A percentile compares a stretch with the other conserved stretches of the same genome.
Evolutionary conservation across 768 basidiomycete species (phyloP).

Genomic region (Tephrocybe sp.): DNA sequence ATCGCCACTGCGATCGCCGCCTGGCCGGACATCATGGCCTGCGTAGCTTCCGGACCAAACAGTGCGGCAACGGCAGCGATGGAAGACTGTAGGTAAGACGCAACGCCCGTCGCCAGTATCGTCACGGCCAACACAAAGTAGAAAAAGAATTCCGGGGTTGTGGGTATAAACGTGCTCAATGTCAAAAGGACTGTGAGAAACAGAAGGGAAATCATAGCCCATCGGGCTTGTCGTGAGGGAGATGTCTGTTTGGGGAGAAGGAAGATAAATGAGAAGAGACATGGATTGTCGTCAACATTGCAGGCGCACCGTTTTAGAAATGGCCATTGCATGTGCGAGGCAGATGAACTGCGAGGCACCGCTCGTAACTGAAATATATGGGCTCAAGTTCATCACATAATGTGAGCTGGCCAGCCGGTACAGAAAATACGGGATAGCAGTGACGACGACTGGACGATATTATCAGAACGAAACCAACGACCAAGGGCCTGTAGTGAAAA

Average conservation of each 20-base stretch:
- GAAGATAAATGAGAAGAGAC: too few species aligned
- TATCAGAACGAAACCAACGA: neutral
- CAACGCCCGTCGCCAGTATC: constrained; percentile 56
- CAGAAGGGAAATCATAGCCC: constrained; percentile 41
- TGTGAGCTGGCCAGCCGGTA: constrained; percentile 63
- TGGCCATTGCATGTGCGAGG: constrained; percentile 71
- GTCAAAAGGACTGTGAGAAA: constrained; percentile 50
- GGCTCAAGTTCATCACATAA: constrained; percentile 56
- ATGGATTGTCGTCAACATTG: too few species aligned
- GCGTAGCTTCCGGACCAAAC: constrained; percentile 73
- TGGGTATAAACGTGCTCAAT: constrained; percentile 61
- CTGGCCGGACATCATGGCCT: too few species aligned
- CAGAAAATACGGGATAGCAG: constrained; percentile 78
- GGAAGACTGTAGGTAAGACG: constrained; percentile 76
- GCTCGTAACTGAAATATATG: constrained; percentile 61
- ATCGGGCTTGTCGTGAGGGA: constrained; percentile 55
- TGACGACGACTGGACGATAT: constrained; percentile 68
- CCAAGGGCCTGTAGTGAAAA: neutral
- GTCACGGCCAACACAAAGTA: constrained; percentile 66
- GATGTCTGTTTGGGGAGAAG: constrained; percentile 61
- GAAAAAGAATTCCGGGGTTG: constrained; percentile 59
- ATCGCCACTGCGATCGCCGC: constrained; percentile 81
- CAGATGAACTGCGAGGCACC: constrained; percentile 66
- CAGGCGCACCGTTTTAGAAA: constrained; percentile 55
- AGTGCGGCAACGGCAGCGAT: constrained; percentile 77